These are phyloP conservation scores for Scleroderma bovista DNA, from an alignment of 768 basidiomycete species.

Conservation along the genomic window DNA sequence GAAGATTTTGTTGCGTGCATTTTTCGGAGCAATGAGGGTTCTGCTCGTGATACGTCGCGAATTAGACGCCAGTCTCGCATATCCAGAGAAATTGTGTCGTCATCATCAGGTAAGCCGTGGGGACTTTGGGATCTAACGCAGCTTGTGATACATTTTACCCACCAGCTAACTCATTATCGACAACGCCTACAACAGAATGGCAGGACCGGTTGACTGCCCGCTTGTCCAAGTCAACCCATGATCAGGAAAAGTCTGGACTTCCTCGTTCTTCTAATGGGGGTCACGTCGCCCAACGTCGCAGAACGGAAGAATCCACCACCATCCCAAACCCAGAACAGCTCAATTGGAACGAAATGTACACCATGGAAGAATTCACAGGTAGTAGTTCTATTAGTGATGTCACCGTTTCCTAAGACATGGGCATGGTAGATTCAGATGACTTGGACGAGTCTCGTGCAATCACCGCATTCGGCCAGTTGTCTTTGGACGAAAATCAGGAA, in stretches of 20 bases:
- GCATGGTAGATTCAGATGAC: conserved; percentile 29
- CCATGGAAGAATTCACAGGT: conserved; percentile 41
- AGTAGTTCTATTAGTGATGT: not conserved
- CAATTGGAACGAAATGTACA: conserved; percentile 61
- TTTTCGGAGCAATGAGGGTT: conserved; percentile 50
- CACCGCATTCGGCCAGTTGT: conserved; percentile 63
- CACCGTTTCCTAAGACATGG: conserved; percentile 14
- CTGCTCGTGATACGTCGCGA: conserved; percentile 49
- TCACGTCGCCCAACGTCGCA: conserved; percentile 43
- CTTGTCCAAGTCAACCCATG: conserved; percentile 32
- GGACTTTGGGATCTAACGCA: conserved; percentile 1
- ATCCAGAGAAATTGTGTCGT: conserved; percentile 77
- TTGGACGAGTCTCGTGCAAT: conserved; percentile 38
- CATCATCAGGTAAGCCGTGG: conserved; percentile 45
- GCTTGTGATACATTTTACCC: conserved; percentile 3
- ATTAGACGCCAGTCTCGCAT: conserved; percentile 70
- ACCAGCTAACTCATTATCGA: conserved; percentile 52
- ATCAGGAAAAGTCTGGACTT: conserved; percentile 10
- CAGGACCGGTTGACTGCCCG: conserved; percentile 64
- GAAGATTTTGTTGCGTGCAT: conserved; percentile 78
- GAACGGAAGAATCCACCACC: conserved; percentile 30
- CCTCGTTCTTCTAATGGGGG: conserved; percentile 26
- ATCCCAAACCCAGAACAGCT: conserved; percentile 18
- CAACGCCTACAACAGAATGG: conserved; percentile 71
- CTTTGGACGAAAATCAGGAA: conserved; percentile 72